These are phyloP conservation scores for Starmera pachycereana DNA, from an alignment of 805 yeast genomes.

Conservation along the genomic window DNA sequence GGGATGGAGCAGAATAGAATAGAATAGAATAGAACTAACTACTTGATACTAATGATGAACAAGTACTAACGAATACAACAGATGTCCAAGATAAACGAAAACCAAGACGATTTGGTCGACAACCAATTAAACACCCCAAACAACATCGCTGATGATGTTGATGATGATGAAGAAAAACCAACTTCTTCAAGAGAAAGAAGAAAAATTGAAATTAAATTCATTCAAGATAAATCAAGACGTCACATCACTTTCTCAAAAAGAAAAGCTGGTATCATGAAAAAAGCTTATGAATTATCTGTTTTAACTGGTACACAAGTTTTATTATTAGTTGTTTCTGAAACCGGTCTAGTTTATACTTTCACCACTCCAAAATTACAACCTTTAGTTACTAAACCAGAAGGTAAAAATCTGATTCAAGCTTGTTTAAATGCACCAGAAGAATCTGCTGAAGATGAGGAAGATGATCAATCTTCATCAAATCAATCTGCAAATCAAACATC, in stretches of 20 bases:
- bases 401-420: constrained; percentile 92
- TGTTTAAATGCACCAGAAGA: constrained; percentile 94
- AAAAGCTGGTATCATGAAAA: constrained; percentile 98
- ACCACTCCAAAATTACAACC: constrained; percentile 99
- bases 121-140: constrained; percentile 4
- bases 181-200: constrained; percentile 49
- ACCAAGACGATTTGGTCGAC: constrained; percentile 15
- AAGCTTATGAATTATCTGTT: constrained; percentile 96
- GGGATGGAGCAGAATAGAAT: no score
- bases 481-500: constrained; percentile 21
- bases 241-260: constrained; percentile 97
- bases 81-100: constrained; percentile 18
- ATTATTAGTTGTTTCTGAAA: constrained; percentile 89
- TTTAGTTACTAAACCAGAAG: constrained; percentile 93
- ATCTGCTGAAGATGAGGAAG: constrained; percentile 37
- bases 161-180: constrained; percentile 40
- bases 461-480: constrained; percentile 21
- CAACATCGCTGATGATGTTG: constrained; percentile 20
- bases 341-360: constrained; percentile 97
- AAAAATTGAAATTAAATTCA: constrained; percentile 93
- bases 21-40: no score
- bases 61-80: not conserved
- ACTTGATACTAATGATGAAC: not conserved
- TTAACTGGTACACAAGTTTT: constrained; percentile 96
- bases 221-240: constrained; percentile 94